Evolutionary conservation across 2,329 filamentous ascomycete species (phyloP).

Genomic region (Penicillium thymicola): DNA sequence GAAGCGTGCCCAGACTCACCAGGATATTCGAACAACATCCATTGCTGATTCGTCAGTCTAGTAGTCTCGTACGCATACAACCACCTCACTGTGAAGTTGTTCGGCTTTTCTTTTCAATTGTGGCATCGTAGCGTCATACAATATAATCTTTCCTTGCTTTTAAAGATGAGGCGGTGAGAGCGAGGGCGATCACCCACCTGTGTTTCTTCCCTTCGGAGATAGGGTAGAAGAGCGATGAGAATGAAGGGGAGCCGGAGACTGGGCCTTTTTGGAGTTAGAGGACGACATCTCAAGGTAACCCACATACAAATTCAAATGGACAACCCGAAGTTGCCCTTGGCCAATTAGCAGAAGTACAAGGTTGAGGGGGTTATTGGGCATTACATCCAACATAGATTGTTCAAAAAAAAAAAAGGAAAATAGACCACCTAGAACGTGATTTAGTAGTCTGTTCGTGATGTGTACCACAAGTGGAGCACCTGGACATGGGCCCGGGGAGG

Average conservation of each 20-base stretch:
- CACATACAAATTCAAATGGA: not conserved
- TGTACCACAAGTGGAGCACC: conserved; percentile 3
- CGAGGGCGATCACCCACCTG: not conserved
- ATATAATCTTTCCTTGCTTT: not conserved
- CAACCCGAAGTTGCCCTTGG: not conserved
- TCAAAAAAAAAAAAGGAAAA: not conserved
- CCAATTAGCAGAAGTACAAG: not conserved
- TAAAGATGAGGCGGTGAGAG: not conserved
- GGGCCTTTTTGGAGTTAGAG: not conserved
- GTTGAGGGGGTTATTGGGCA: not conserved
- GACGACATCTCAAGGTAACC: not conserved
- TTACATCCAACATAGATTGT: not conserved
- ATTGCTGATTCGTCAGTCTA: not conserved
- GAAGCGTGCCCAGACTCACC: not conserved
- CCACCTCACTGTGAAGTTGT: not conserved
- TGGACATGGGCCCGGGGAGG: conserved; percentile 3
- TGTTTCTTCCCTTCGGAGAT: not conserved
- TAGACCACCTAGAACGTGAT: not conserved
- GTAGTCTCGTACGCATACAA: not conserved
- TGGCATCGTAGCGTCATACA: not conserved
- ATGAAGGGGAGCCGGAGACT: not conserved
- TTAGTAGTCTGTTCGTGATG: conserved; percentile 3
- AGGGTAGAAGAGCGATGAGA: not conserved
- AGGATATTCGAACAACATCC: not conserved
- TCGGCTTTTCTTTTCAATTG: not conserved